Base-by-base conservation (phyloP, 495 filamentous ascomycete species). In the Immersiella caudata region DNA sequence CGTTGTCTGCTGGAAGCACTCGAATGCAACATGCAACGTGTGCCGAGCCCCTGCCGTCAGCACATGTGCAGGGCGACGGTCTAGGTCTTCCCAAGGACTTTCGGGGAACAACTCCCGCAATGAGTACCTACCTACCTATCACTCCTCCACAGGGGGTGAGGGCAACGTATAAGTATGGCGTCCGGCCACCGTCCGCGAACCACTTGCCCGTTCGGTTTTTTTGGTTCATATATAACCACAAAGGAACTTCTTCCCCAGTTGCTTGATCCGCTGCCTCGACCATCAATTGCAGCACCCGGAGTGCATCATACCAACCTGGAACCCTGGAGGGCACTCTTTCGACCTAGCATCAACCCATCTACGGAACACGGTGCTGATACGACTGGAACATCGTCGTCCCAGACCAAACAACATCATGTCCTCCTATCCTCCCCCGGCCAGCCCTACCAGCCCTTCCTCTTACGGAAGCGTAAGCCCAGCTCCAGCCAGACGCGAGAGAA, bases 11-110 rank as follows among this genome's bases (percentile, higher is more conserved):
- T 50, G n/a, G 60, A n/a, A 18, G 56, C 54, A 57, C 26, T 57
- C 21, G 21, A 57, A 24, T 57, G 54, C 54, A 57, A 57, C 54
- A 50, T 62, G 60, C 16, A 50, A 50, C 60, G 60, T 62, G 35
- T 62, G 35, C 60, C 60, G 50, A 62, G 60, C 8, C 8, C n/a
- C 60, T 62, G 60, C 21, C 27, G 22, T 55, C 25, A 60, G 57
- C 26, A 35, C 57, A 18, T 57, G 18, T 46, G 40, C 40, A 14
- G 5, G 40, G 40, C 40, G 16, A 12, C 40, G 40, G 40, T 46
- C 40, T 46, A 46, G 40, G 40, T 46, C 40, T 46, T 46, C 40
- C 11, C 40, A 46, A 18, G 40, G 16, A 12, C 16, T 46, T 46
- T 46, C 16, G 40, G 16, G 40, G 40, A 6, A 14, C 40, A 46